These are phyloP conservation scores for Pythium coloratum DNA, from an alignment of 352 stramenopile genomes.

Conservation along the genomic window DNA sequence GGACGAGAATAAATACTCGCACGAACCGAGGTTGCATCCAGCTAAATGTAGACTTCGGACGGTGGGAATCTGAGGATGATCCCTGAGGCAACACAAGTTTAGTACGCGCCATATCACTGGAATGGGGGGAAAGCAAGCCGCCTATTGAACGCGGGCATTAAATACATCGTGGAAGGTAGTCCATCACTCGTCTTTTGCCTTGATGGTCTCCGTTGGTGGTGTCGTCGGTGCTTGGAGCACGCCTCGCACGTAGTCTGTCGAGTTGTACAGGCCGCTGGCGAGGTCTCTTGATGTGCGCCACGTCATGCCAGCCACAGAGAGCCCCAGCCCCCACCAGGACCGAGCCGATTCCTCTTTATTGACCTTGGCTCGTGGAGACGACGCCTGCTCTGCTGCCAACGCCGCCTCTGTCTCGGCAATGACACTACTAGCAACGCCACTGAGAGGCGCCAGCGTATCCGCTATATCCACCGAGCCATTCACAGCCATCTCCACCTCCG, in stretches of 20 bases:
- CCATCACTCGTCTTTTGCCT: not conserved
- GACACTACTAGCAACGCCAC: conserved; percentile 25
- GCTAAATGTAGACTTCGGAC: too few relatives aligned
- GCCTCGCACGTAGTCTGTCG: conserved; percentile 41
- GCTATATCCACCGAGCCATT: conserved; percentile 30
- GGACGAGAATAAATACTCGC: too few relatives aligned
- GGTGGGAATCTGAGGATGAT: too few relatives aligned
- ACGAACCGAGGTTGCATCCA: too few relatives aligned
- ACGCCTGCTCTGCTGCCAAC: conserved; percentile 11
- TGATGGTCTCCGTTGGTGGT: not conserved
- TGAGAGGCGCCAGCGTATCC: conserved; percentile 38
- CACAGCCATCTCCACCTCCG: conserved; percentile 61
- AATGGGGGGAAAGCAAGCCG: not conserved
- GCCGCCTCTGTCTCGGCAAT: conserved; percentile 9
- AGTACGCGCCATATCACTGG: too few relatives aligned
- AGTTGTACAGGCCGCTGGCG: conserved; percentile 42
- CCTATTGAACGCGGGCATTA: not conserved
- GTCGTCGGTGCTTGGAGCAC: conserved; percentile 21
- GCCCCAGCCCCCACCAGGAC: conserved; percentile 26
- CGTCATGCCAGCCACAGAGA: conserved; percentile 44
- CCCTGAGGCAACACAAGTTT: too few relatives aligned
- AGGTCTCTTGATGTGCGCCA: conserved; percentile 47
- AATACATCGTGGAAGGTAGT: not conserved
- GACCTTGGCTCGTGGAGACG: conserved; percentile 18
- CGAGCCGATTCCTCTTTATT: not conserved